Evolutionary conservation across 2,329 filamentous ascomycete genomes (phyloP).

Genomic region (Colletotrichum siamense): DNA sequence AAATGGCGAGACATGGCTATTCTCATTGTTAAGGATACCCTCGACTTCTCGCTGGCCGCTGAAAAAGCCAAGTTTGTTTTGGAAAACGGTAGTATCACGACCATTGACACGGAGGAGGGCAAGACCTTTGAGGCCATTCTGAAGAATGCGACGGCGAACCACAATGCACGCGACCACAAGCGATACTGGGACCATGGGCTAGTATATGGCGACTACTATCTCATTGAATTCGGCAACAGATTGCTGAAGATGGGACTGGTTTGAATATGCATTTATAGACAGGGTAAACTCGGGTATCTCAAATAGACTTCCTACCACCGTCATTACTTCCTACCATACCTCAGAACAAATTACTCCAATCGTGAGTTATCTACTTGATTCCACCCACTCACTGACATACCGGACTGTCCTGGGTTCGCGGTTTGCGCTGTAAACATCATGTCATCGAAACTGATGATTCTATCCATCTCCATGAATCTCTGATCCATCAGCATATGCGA

Average conservation of each 20-base stretch:
- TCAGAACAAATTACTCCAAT: background rate
- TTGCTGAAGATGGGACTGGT: slow-evolving; percentile 37
- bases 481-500: slow-evolving; percentile 36
- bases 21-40: slow-evolving; percentile 32
- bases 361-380: background rate
- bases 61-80: slow-evolving; percentile 23
- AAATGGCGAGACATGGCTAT: slow-evolving; percentile 33
- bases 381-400: slow-evolving; percentile 10
- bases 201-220: slow-evolving; percentile 56
- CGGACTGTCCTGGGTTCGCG: background rate
- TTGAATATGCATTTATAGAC: background rate
- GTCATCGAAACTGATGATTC: slow-evolving; percentile 40
- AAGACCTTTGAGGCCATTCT: slow-evolving; percentile 35
- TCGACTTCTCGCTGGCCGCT: slow-evolving; percentile 30
- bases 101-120: slow-evolving; percentile 13
- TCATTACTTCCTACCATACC: background rate
- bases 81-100: background rate
- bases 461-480: slow-evolving; percentile 35
- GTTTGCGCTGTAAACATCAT: slow-evolving; percentile 33
- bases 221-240: slow-evolving; percentile 51
- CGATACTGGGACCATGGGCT: slow-evolving; percentile 44
- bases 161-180: slow-evolving; percentile 34
- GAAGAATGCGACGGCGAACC: slow-evolving; percentile 38
- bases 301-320: background rate
- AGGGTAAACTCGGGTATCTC: background rate